phyloP scores from a whole-genome alignment of 805 yeast genomes.

The Saturnispora gosingensis region DNA sequence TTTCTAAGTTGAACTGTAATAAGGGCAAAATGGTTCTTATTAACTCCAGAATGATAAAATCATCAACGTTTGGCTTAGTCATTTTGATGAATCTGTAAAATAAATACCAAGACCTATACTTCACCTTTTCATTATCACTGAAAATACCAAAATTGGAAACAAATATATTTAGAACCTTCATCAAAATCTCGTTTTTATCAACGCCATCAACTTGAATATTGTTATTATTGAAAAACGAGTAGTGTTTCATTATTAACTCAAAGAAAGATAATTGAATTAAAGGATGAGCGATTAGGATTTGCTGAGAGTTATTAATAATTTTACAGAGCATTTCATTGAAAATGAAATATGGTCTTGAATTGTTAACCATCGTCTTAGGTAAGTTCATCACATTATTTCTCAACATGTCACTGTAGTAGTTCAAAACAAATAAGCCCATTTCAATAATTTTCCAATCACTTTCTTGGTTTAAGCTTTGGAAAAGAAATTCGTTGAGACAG shows the following conservation, averaged over 20 bases:
- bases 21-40: conserved; percentile 54
- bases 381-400: conserved; percentile 68
- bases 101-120: conserved; percentile 83
- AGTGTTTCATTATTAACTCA: conserved; percentile 77
- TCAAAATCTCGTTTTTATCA: conserved; percentile 41
- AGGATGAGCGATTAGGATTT: conserved; percentile 57
- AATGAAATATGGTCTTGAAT: conserved; percentile 54
- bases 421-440: conserved; percentile 75
- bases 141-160: conserved; percentile 77
- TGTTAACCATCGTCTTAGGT: conserved; percentile 54
- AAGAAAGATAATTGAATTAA: conserved; percentile 72
- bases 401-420: conserved; percentile 68
- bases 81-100: conserved; percentile 74
- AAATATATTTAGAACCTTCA: conserved; percentile 65
- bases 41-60: conserved; percentile 42
- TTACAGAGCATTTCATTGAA: conserved; percentile 54
- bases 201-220: conserved; percentile 31
- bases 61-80: conserved; percentile 57
- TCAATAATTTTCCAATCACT: conserved; percentile 76
- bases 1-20: conserved; percentile 52
- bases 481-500: conserved; percentile 41
- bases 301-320: conserved; percentile 28
- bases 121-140: conserved; percentile 62
- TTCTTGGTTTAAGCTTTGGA: conserved; percentile 11
- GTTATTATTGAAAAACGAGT: conserved; percentile 45